Percentiles rank a stretch among this genome's conserved stretches.
Conservation (phyloP, 2,329 filamentous ascomycete genomes). For the Hymenoscyphus fraxineus region DNA sequence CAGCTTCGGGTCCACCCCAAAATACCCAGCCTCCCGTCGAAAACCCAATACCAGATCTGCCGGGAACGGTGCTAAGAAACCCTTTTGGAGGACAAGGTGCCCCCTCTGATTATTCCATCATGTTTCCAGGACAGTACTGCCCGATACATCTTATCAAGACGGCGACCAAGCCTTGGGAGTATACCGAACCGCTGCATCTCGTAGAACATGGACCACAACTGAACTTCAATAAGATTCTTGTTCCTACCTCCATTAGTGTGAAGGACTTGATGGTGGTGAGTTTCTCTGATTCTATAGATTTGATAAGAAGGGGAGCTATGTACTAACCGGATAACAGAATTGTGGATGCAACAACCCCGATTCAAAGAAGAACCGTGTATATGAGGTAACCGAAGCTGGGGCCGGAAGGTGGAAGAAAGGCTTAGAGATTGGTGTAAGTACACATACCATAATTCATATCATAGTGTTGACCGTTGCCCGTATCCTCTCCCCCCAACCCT, state of each 20-base stretch:
- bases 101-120: slow-evolving; percentile 61
- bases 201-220: slow-evolving; percentile 38
- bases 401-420: slow-evolving; percentile 59
- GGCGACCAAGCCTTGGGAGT: slow-evolving; percentile 49
- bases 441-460: neutral
- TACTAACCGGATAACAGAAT: slow-evolving; percentile 31
- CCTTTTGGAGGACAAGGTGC: slow-evolving; percentile 35
- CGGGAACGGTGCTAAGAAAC: neutral
- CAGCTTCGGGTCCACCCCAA: neutral
- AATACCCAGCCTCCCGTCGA: no score
- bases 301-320: neutral
- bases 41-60: neutral
- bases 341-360: slow-evolving; percentile 53
- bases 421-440: slow-evolving; percentile 38
- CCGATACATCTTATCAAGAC: slow-evolving; percentile 54
- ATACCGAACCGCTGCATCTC: slow-evolving; percentile 22
- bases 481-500: neutral
- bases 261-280: slow-evolving; percentile 50
- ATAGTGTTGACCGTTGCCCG: neutral
- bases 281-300: slow-evolving; percentile 42
- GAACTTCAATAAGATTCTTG: slow-evolving; percentile 46
- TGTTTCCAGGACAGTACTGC: slow-evolving; percentile 52
- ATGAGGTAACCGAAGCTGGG: slow-evolving; percentile 52
- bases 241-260: slow-evolving; percentile 51
- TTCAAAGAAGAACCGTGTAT: slow-evolving; percentile 52